Percentiles rank a stretch among this genome's conserved stretches.
phyloP scores from a whole-genome alignment of 495 filamentous ascomycete species.

The Podospora anserina region DNA sequence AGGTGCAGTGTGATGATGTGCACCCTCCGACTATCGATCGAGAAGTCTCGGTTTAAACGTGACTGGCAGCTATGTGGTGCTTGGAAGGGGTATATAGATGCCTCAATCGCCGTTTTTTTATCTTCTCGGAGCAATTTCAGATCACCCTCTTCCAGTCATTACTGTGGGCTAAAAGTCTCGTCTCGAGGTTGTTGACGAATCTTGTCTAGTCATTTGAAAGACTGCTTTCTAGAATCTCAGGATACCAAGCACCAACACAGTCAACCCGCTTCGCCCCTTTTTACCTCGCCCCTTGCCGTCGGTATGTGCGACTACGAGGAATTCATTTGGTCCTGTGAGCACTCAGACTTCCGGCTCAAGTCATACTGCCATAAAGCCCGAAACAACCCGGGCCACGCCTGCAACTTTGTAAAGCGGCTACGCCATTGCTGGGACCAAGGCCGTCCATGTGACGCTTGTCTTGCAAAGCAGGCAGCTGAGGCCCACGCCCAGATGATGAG shows the following conservation, averaged over 20 bases:
- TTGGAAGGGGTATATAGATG: neutral
- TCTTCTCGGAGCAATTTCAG: neutral
- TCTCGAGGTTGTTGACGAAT: neutral
- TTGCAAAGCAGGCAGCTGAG: slow-evolving; percentile 13
- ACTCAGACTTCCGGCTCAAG: slow-evolving; percentile 52
- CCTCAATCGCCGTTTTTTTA: neutral
- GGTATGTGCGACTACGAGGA: slow-evolving; percentile 66
- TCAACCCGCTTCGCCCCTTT: neutral
- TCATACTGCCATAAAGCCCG: slow-evolving; percentile 68
- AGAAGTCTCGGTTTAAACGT: neutral
- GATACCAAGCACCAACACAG: neutral
- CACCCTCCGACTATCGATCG: neutral
- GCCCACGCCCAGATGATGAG: slow-evolving; percentile 2
- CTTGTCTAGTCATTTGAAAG: neutral
- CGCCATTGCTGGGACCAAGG: slow-evolving; percentile 53
- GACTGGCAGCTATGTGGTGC: neutral
- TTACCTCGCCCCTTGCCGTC: neutral
- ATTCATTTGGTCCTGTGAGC: slow-evolving; percentile 59
- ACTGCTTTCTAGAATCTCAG: too few relatives aligned
- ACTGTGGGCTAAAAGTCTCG: neutral
- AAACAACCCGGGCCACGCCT: slow-evolving; percentile 61
- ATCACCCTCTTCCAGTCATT: neutral
- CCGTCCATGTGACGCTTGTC: slow-evolving; percentile 44
- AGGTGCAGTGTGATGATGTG: neutral
- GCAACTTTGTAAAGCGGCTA: slow-evolving; percentile 58